Evolutionary conservation across 2,329 filamentous ascomycete species (phyloP), one percentile per base, ranked within the genome.

Genomic region (Exophiala dermatitidis): DNA sequence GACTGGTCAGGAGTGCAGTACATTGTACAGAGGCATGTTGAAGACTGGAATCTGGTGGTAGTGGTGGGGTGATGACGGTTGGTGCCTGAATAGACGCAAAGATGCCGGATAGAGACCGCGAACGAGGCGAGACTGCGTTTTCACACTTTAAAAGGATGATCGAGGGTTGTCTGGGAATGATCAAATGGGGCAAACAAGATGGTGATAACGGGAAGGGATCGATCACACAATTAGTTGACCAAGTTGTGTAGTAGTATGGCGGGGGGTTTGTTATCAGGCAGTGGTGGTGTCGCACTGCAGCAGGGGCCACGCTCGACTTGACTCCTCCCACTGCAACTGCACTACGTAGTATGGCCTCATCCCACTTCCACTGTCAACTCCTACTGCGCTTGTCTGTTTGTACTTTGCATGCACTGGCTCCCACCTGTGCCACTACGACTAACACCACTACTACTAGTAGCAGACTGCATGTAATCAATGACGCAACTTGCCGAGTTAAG

Each of bases 11-110:
- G 6, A 2, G 28, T 7, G 10, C 63, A 66, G 31, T 63, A 71
- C 69, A 56, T 71, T 72, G 66, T 64, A 71, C 31, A 70, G 63
- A 66, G 69, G 67, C 69, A 71, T 71, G 19, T 19, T 19, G 19
- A 19, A 19, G 19, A 19, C 19, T 19, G 19, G 19, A 19, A 19
- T 19, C 19, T 19, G 12, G 45, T 41, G 31, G 34, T 48, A 46
- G 34, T 38, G 45, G 42, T 38, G 19, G 10, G 32, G 38, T 51
- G 29, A 36, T 31, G 31, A 37, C n/a, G 32, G 44, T 28, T 46
- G 44, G 9, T 36, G 42, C 29, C 29, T 45, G 40, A 32, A 41
- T 28, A 26, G 19, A 26, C 38, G 5, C 19, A 28, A 41, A 5
- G 38, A 26, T 26, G 38, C 38, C 9, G 19, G 38, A 41, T 5